Evolutionary conservation across 2,329 filamentous ascomycete genomes (phyloP).

Genomic region (Xylariaceae sp.): DNA sequence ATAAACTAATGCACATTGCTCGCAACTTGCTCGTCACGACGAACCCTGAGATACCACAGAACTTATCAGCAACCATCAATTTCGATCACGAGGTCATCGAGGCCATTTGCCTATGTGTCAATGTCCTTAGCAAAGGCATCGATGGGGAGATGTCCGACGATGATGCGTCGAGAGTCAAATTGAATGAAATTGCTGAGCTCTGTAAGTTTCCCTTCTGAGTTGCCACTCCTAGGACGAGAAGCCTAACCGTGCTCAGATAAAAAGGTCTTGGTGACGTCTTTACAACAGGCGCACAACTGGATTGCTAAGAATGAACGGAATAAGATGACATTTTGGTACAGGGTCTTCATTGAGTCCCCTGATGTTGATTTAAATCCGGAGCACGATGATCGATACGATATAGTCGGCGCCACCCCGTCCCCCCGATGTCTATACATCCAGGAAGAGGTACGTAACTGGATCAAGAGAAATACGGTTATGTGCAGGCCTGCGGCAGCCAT

Average conservation of each 20-base stretch:
- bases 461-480: constrained; percentile 55
- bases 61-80: constrained; percentile 58
- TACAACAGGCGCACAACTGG: constrained; percentile 66
- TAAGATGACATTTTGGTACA: constrained; percentile 65
- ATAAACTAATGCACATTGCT: constrained; percentile 63
- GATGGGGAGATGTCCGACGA: constrained; percentile 57
- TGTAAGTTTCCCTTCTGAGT: constrained; percentile 40
- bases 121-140: constrained; percentile 62
- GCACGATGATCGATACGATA: constrained; percentile 46
- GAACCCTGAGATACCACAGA: constrained; percentile 60
- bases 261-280: constrained; percentile 58
- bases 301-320: constrained; percentile 63
- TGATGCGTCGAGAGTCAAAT: constrained; percentile 50
- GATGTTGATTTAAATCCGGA: constrained; percentile 44
- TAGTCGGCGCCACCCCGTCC: constrained; percentile 44
- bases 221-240: not conserved
- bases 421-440: constrained; percentile 55
- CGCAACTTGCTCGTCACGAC: constrained; percentile 60
- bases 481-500: constrained; percentile 51
- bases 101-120: constrained; percentile 60
- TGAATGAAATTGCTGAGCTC: constrained; percentile 59
- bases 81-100: constrained; percentile 64
- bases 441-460: constrained; percentile 57
- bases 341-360: constrained; percentile 54
- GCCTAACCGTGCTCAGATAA: constrained; percentile 44